Evolutionary conservation across 1,284 basidiomycete genomes (phyloP), one percentile per base, ranked within the genome.

Genomic region (Tremellales sp.): DNA sequence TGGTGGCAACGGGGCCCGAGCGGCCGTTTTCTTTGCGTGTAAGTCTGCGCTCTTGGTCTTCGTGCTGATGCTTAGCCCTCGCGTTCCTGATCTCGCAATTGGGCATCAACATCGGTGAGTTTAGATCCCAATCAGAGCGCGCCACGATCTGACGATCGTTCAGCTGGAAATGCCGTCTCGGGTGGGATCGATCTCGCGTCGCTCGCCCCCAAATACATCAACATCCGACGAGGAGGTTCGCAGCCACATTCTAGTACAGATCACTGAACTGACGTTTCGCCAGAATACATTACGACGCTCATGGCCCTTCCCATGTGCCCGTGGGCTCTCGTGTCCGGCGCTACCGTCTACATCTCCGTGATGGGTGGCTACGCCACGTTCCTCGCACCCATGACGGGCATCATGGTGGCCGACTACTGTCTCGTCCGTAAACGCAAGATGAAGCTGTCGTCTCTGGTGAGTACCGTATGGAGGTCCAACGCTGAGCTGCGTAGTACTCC

Each of bases 321-420:
- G 2, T 74, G 73, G 71, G 50, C 65, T 36, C 53, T 75, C 22
- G 50, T 71, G 25, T 62, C 57, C 40, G 59, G 57, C 10, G 61
- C 65, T 3, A 63, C 59, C 46, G 63, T 62, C 39, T 75, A 71
- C 61, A 58, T 71, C 43, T 60, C 66, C 14, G 73, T 74, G 43
- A 65, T 75, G 25, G 60, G 60, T 9, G 61, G 65, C 14, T 75
- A 70, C 50, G 68, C 65, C 12, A 65, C 72, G 26, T 71, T 74
- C 58, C 63, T 75, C 6, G 63, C 59, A 3, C 65, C 64, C 18
- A 66, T 74, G 45, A 61, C 65, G 5, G 72, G 71, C 6, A 53
- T 70, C 24, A 73, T 74, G 68, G 54, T 74, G 35, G 55, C 60
- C 37, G 73, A 76, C 56, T 75, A 74, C 59, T 67, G 69, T 44